Base-by-base conservation (phyloP, 1,284 basidiomycete genomes). In the Pterulicium gracile region DNA sequence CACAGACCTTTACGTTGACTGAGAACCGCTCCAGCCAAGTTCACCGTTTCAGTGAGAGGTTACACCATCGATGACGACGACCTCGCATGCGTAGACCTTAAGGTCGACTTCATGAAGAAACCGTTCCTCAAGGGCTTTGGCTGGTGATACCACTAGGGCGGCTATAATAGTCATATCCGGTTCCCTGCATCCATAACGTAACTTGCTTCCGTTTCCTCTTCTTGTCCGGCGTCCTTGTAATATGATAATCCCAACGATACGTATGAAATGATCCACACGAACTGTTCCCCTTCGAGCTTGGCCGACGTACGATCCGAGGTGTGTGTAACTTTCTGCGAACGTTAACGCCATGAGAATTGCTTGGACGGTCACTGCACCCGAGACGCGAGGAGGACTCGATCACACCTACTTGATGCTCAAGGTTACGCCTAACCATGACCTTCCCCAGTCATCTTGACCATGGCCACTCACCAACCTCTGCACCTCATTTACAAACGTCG, bases 11-110 rank as follows among this genome's bases (percentile, higher is more conserved):
- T 42, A 44, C 19, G 21, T 24, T 17, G n/a, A 21, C 47, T 52
- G 49, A 57, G 39, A 17, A 18, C 22, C 41, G 46, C 3, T 40
- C 19, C 47, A 93, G 95, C 91, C 65, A 95, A 91, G 62, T 97
- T 97, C 68, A 64, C 57, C 4, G 79, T 98, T 46, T 61, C 73
- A 39, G 77, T 94, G 18, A 61, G 67, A 4, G 94, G 79, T 1
- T 89, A 76, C 58, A 92, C 87, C 1, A 72, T 56, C n/a, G 75
- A 85, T 0, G 90, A 93, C 1, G 79, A 85, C 0, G 77, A 84
- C 50, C 63, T 96, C 69, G 56, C 89, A 36, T 97, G 94, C 65
- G 65, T 94, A 52, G 68, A 92, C 54, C 68, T 98, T 47, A 68
- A 68, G 49, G 80, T 94, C 45, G 79, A 88, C 62, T 89, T 89